Conservation (phyloP, 208 protist genomes). For the Acanthamoeba royreba region DNA sequence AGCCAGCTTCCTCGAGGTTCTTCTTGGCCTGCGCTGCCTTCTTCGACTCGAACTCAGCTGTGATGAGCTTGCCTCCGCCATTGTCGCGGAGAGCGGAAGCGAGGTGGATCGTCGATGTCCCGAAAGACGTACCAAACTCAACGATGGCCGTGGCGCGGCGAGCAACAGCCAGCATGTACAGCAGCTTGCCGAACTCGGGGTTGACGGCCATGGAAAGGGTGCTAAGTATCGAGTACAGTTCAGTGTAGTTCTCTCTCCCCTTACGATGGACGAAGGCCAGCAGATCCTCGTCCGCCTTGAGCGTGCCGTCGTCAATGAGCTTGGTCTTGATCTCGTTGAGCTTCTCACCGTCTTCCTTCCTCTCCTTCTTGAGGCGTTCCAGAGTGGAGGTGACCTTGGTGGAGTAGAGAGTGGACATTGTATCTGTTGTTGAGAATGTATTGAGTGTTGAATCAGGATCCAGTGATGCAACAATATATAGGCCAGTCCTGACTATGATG, state of each 20-base stretch:
- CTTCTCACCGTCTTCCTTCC: not conserved
- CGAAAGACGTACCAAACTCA: slow-evolving; percentile 19
- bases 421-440: no score
- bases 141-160: not conserved
- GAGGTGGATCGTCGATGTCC: not conserved
- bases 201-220: not conserved
- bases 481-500: no score
- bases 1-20: not conserved
- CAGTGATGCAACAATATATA: no score
- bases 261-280: not conserved
- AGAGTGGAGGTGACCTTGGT: not conserved
- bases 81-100: not conserved
- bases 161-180: not conserved
- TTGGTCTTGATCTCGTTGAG: not conserved
- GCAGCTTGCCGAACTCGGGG: not conserved
- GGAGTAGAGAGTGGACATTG: not conserved
- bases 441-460: no score
- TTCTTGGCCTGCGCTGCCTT: not conserved
- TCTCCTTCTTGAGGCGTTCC: not conserved
- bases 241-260: not conserved
- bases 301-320: not conserved
- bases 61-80: not conserved
- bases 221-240: not conserved
- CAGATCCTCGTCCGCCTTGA: not conserved
- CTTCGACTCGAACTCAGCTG: not conserved